Percentiles rank a stretch among this genome's conserved stretches.
Evolutionary conservation across 371 early-diverging fungal genomes (phyloP).

Genomic region (Circinella minor): DNA sequence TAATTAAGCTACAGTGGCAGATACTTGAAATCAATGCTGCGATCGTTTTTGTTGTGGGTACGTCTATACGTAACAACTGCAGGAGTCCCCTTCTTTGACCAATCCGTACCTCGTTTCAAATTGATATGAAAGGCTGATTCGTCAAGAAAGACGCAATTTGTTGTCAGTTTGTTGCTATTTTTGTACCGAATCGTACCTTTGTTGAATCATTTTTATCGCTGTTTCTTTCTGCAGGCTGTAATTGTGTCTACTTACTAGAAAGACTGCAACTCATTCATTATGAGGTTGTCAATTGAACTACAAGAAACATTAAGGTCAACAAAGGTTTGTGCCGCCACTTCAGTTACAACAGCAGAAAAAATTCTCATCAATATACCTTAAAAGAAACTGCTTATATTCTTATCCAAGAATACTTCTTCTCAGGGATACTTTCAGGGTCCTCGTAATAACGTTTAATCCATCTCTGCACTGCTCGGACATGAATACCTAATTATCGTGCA

Average conservation of each 20-base stretch:
- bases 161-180: constrained; percentile 17
- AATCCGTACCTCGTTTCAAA: constrained; percentile 27
- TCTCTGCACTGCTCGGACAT: constrained; percentile 6
- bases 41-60: constrained; percentile 21
- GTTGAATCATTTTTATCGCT: constrained; percentile 18
- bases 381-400: neutral
- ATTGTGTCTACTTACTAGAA: constrained; percentile 18
- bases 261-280: constrained; percentile 16
- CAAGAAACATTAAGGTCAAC: constrained; percentile 5
- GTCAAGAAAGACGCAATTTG: constrained; percentile 21
- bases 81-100: constrained; percentile 29
- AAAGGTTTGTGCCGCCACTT: neutral
- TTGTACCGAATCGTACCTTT: constrained; percentile 27
- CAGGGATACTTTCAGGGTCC: too few species aligned
- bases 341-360: neutral
- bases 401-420: neutral
- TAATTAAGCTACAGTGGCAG: neutral
- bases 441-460: neutral
- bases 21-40: constrained; percentile 23
- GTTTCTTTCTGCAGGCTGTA: neutral
- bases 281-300: constrained; percentile 15
- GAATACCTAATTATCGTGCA: neutral
- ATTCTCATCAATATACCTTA: neutral
- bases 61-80: constrained; percentile 19
- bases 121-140: constrained; percentile 23